phyloP scores from a whole-genome alignment of 179 eudicot species.

The Nepenthes alata region DNA sequence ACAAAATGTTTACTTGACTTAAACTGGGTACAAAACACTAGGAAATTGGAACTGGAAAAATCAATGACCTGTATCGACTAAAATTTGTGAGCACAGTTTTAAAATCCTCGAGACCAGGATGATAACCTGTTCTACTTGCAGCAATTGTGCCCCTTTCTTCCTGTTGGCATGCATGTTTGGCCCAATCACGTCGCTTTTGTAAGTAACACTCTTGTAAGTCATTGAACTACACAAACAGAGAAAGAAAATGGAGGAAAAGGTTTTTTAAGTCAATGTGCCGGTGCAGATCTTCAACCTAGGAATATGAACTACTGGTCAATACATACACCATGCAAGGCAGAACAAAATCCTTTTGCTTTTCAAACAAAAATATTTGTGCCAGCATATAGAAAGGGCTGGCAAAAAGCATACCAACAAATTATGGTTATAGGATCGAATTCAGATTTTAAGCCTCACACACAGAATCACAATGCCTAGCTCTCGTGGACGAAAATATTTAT shows the following conservation, averaged over 20 bases:
- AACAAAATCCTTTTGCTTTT: no score
- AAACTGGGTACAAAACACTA: neutral
- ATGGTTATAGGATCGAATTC: no score
- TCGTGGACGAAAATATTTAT: no score
- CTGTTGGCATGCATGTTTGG: slow-evolving; percentile 18
- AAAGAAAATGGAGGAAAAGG: neutral
- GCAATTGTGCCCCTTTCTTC: slow-evolving; percentile 25
- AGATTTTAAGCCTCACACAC: no score
- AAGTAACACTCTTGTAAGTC: slow-evolving; percentile 86
- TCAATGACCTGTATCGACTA: slow-evolving; percentile 62
- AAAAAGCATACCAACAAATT: no score
- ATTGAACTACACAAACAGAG: slow-evolving; percentile 34
- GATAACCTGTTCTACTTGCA: slow-evolving; percentile 37
- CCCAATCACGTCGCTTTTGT: slow-evolving; percentile 59
- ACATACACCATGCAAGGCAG: no score
- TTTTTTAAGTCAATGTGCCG: neutral
- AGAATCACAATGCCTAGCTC: no score
- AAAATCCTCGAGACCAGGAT: slow-evolving; percentile 65
- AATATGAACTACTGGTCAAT: no score
- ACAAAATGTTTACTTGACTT: neutral
- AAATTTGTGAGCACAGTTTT: slow-evolving; percentile 62
- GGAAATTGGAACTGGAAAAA: slow-evolving; percentile 2
- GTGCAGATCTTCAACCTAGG: neutral
- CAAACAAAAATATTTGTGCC: no score
- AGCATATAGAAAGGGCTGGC: no score